phyloP scores from a whole-genome alignment of 1,284 basidiomycete species.

The Cryptococcus deneoformans region DNA sequence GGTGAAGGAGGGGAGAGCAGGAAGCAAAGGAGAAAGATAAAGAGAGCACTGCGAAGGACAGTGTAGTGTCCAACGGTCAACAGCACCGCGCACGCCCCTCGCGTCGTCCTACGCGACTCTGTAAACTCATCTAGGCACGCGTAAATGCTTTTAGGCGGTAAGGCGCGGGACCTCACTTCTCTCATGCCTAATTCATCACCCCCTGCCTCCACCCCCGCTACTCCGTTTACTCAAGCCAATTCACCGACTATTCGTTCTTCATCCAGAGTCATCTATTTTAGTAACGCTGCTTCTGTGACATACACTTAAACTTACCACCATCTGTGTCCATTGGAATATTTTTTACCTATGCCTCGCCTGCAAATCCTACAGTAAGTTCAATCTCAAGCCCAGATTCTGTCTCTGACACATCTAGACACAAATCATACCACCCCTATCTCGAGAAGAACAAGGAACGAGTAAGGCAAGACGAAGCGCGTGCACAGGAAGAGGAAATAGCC shows the following conservation, averaged over 20 bases:
- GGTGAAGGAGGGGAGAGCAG: neutral
- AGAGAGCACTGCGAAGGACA: neutral
- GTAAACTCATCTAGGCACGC: too few relatives aligned
- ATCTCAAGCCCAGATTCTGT: neutral
- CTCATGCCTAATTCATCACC: neutral
- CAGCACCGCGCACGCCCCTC: too few relatives aligned
- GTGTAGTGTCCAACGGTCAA: too few relatives aligned
- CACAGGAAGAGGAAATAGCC: conserved; percentile 35
- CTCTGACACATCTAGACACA: conserved; percentile 33
- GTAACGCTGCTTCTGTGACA: too few relatives aligned
- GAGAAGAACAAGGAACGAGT: conserved; percentile 52
- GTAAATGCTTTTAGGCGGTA: neutral
- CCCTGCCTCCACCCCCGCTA: neutral
- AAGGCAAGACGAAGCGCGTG: conserved; percentile 48
- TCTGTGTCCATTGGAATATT: neutral
- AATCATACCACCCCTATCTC: conserved; percentile 51
- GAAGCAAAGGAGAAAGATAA: neutral
- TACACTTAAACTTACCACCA: too few relatives aligned
- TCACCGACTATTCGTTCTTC: too few relatives aligned
- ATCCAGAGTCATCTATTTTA: too few relatives aligned
- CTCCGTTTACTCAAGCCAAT: too few relatives aligned
- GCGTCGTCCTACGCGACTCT: too few relatives aligned
- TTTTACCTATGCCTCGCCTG: conserved; percentile 40
- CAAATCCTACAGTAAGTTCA: conserved; percentile 45
- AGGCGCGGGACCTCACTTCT: neutral